phyloP scores from a whole-genome alignment of 495 filamentous ascomycete genomes.

The Penicillium salamii region DNA sequence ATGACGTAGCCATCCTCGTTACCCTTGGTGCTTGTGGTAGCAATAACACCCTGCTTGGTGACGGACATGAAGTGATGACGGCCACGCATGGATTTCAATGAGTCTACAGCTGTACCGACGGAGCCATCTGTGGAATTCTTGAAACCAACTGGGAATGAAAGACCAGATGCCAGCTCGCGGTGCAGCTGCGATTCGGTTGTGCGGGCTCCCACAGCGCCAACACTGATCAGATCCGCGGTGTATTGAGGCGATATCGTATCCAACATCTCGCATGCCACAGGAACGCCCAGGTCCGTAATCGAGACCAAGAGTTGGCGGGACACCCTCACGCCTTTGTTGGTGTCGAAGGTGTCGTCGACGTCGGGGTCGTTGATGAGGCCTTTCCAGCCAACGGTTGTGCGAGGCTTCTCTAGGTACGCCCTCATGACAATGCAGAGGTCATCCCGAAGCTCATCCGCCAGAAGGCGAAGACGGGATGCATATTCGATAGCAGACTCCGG shows the following conservation, averaged over 20 bases:
- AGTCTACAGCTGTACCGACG: constrained; percentile 83
- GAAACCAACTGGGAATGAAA: constrained; percentile 94
- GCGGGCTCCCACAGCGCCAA: constrained; percentile 88
- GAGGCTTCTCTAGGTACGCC: constrained; percentile 94
- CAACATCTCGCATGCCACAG: constrained; percentile 91
- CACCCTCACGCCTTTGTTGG: constrained; percentile 93
- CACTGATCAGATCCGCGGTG: constrained; percentile 85
- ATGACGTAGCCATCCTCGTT: constrained; percentile 98
- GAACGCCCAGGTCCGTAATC: constrained; percentile 76
- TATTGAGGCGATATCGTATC: constrained; percentile 93
- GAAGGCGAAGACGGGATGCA: constrained; percentile 63
- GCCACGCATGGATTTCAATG: constrained; percentile 80
- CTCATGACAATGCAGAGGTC: constrained; percentile 92
- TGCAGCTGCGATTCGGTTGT: constrained; percentile 96
- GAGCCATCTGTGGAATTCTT: constrained; percentile 97
- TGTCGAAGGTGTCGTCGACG: constrained; percentile 90
- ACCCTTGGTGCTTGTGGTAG: constrained; percentile 84
- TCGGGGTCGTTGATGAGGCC: constrained; percentile 96
- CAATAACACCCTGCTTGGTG: constrained; percentile 89
- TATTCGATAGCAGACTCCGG: constrained; percentile 82
- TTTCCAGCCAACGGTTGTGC: constrained; percentile 98
- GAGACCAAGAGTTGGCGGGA: constrained; percentile 82
- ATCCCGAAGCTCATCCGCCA: constrained; percentile 67
- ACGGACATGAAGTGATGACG: constrained; percentile 96
- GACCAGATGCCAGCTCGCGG: constrained; percentile 83